phyloP scores from a whole-genome alignment of 108 stramenopile genomes.

The Cyclotella sp. region DNA sequence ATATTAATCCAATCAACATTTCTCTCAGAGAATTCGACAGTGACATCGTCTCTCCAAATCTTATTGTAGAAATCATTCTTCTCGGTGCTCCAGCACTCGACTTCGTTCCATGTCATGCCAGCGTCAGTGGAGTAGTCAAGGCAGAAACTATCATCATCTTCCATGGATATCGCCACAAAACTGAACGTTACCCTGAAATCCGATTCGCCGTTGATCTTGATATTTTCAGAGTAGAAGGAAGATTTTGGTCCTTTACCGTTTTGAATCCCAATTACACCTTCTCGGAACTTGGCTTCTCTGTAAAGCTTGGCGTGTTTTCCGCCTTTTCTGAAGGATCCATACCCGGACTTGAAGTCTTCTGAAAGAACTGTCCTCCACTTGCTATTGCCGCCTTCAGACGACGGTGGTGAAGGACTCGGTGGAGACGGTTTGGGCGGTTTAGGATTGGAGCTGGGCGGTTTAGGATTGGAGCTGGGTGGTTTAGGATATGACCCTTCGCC shows the following conservation, averaged over 20 bases:
- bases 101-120: neutral
- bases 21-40: neutral
- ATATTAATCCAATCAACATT: neutral
- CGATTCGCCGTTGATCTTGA: neutral
- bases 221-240: constrained; percentile 17
- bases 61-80: constrained; percentile 6
- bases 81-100: neutral
- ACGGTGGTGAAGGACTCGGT: constrained; percentile 7
- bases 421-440: constrained; percentile 5
- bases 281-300: neutral
- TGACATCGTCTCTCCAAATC: constrained; percentile 16
- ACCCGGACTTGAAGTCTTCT: constrained; percentile 26
- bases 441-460: neutral
- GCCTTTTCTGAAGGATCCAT: constrained; percentile 8
- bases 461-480: neutral
- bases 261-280: constrained; percentile 29
- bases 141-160: constrained; percentile 28
- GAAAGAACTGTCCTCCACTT: constrained; percentile 6
- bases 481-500: neutral
- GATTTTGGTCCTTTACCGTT: constrained; percentile 27
- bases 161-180: constrained; percentile 11
- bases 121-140: constrained; percentile 1
- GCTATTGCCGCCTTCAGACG: constrained; percentile 3
- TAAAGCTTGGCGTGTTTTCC: constrained; percentile 9
- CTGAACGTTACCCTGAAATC: constrained; percentile 14